Conservation (phyloP, 352 stramenopile species). For the Plasmopara viticola region DNA sequence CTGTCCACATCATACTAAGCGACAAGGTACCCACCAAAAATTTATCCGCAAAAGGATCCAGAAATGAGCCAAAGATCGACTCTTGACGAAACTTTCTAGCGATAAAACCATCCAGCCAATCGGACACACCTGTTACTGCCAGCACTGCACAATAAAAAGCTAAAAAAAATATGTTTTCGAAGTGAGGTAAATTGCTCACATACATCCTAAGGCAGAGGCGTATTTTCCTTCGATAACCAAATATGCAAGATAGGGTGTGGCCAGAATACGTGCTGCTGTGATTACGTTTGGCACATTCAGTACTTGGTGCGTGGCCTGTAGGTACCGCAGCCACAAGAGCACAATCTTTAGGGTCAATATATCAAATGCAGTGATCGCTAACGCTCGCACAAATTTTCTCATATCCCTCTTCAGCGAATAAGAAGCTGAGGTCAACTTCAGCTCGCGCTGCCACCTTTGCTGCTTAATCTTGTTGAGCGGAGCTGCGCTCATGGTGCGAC, state of each 20-base stretch:
- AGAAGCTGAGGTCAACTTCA: conserved; percentile 31
- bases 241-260: conserved; percentile 71
- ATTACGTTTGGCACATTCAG: conserved; percentile 78
- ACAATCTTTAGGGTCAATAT: background rate
- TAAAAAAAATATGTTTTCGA: background rate
- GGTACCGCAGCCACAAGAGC: conserved; percentile 4
- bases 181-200: conserved; percentile 1
- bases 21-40: conserved; percentile 70
- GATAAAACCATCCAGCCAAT: conserved; percentile 82
- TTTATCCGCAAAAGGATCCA: conserved; percentile 81
- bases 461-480: conserved; percentile 5
- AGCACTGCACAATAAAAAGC: conserved; percentile 37
- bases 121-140: conserved; percentile 59
- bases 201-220: conserved; percentile 60
- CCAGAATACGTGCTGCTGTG: conserved; percentile 66
- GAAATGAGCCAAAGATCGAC: conserved; percentile 76
- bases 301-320: conserved; percentile 58
- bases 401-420: conserved; percentile 33
- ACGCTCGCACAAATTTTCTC: conserved; percentile 34
- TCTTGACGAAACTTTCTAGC: conserved; percentile 68
- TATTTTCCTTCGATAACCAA: conserved; percentile 67
- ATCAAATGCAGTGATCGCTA: background rate
- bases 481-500: conserved; percentile 9
- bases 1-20: conserved; percentile 65
- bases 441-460: conserved; percentile 10